phyloP scores from a whole-genome alignment of 176 grass and related monocot genomes.

The Avena insularis region DNA sequence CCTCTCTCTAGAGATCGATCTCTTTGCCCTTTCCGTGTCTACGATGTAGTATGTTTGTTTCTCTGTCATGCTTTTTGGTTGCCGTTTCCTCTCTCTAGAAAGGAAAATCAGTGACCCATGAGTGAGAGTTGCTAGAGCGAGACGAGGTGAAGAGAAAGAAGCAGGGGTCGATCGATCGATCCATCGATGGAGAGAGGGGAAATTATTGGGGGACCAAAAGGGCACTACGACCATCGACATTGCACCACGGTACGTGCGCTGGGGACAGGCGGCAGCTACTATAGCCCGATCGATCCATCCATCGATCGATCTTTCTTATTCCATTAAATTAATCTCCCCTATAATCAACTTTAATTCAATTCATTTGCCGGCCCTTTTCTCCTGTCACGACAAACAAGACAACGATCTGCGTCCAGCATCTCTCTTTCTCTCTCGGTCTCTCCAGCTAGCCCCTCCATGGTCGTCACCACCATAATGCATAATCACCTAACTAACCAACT shows the following conservation, averaged over 20 bases:
- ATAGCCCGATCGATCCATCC: background rate
- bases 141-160: background rate
- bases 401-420: slow-evolving; percentile 34
- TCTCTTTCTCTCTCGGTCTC: background rate
- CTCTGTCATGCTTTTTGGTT: slow-evolving; percentile 27
- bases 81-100: slow-evolving; percentile 34
- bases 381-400: slow-evolving; percentile 32
- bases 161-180: too few relatives aligned
- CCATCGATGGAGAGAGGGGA: background rate
- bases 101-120: background rate
- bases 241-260: slow-evolving; percentile 46
- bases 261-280: slow-evolving; percentile 43
- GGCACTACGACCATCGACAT: slow-evolving; percentile 36
- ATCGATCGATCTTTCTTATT: slow-evolving; percentile 2
- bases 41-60: slow-evolving; percentile 34
- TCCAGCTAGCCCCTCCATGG: background rate
- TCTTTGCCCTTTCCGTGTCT: background rate
- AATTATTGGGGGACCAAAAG: slow-evolving; percentile 69
- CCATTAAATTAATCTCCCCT: background rate
- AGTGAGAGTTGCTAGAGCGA: background rate
- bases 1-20: background rate
- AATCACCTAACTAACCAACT: slow-evolving; percentile 15
- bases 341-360: background rate
- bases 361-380: background rate
- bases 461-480: background rate